Conservation (phyloP, 2,329 filamentous ascomycete genomes). For the Colletotrichum neosansevieriae region DNA sequence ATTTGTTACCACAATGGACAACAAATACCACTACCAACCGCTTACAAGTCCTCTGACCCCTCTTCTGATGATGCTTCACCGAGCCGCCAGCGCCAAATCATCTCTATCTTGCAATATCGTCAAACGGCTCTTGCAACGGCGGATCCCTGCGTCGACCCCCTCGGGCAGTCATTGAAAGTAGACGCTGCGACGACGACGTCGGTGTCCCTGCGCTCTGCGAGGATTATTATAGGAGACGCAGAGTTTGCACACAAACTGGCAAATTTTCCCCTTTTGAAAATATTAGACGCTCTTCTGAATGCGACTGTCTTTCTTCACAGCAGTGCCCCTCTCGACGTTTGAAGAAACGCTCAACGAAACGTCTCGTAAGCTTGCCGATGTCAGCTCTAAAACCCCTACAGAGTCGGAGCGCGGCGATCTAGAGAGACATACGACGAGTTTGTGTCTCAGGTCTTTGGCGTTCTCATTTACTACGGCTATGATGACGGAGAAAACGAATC, state of each 20-base stretch:
- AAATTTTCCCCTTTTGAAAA: too few species aligned
- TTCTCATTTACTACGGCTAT: background rate
- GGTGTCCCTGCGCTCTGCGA: background rate
- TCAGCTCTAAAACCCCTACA: background rate
- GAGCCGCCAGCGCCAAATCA: background rate
- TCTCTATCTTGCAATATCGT: background rate
- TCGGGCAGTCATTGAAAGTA: background rate
- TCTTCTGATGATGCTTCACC: background rate
- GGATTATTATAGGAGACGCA: too few species aligned
- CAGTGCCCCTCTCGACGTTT: too few species aligned
- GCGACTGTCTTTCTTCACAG: too few species aligned
- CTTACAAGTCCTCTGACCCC: background rate
- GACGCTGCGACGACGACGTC: background rate
- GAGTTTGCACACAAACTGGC: too few species aligned
- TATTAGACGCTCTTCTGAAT: too few species aligned
- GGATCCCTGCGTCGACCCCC: background rate
- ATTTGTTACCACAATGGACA: too few species aligned
- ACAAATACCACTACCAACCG: background rate
- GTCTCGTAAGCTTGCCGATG: background rate
- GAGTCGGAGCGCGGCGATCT: background rate
- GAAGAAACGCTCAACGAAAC: background rate
- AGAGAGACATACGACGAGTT: background rate
- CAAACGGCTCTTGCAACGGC: background rate
- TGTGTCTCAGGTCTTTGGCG: background rate
- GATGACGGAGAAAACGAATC: background rate